Conservation (phyloP, 768 basidiomycete genomes). For the Tylopilus sp. region DNA sequence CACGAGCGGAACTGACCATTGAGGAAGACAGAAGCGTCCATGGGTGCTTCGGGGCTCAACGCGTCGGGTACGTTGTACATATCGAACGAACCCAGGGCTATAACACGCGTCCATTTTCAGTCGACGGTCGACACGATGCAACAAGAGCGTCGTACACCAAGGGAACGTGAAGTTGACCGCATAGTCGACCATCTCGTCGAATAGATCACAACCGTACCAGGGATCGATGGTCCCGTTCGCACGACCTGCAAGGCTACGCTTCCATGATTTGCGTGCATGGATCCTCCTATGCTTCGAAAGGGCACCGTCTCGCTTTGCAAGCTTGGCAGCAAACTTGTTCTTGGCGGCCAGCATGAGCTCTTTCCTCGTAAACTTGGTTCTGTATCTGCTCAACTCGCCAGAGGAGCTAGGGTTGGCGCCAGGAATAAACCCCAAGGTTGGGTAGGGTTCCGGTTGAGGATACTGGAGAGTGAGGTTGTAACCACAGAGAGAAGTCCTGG, state of each 20-base stretch:
- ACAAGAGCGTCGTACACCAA: conserved; percentile 38
- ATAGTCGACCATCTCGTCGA: conserved; percentile 67
- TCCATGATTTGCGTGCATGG: conserved; percentile 31
- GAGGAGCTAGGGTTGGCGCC: conserved; percentile 13
- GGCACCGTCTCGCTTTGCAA: conserved; percentile 21
- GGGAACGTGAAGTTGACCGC: conserved; percentile 70
- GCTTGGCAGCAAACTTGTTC: conserved; percentile 18
- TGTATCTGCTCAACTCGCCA: conserved; percentile 13
- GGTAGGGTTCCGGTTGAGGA: conserved; percentile 55
- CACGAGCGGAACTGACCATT: conserved; percentile 45
- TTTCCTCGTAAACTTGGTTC: conserved; percentile 13
- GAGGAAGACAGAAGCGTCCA: conserved; percentile 55
- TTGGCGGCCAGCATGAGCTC: conserved; percentile 21
- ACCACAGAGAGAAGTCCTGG: conserved; percentile 57
- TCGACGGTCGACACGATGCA: not conserved
- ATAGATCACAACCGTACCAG: conserved; percentile 65
- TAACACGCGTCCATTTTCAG: not conserved
- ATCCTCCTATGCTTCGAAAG: conserved; percentile 25
- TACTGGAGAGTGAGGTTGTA: conserved; percentile 68
- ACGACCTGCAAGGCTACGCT: conserved; percentile 45
- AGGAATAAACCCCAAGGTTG: conserved; percentile 24
- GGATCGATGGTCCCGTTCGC: conserved; percentile 55
- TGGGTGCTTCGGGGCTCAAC: conserved; percentile 45
- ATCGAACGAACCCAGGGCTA: conserved; percentile 35
- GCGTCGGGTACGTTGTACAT: conserved; percentile 57